Evolutionary conservation across 768 basidiomycete genomes (phyloP).

Genomic region (Agrocybe pediades): DNA sequence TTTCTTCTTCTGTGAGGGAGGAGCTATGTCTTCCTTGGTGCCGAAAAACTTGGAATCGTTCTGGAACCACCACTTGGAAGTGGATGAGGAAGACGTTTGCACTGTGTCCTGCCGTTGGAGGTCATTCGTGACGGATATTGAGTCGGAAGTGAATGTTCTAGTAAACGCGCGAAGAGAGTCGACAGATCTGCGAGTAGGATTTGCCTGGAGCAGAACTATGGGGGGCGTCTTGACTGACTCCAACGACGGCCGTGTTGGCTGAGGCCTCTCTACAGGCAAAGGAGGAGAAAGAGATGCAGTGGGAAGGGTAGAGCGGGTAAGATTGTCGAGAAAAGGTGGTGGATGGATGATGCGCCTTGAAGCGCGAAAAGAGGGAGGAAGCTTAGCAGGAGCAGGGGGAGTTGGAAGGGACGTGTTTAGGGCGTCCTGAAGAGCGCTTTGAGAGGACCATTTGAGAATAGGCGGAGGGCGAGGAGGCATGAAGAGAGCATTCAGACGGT

Average conservation of each 20-base stretch:
- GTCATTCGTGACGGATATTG: constrained; percentile 15
- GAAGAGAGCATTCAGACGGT: constrained; percentile 24
- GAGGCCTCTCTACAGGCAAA: constrained; percentile 16
- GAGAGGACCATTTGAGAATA: constrained; percentile 49
- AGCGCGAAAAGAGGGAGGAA: constrained; percentile 36
- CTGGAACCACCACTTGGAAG: constrained; percentile 55
- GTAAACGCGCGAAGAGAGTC: constrained; percentile 56
- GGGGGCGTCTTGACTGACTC: constrained; percentile 26
- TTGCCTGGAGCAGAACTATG: constrained; percentile 40
- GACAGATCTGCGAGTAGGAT: constrained; percentile 50
- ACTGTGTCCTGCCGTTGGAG: constrained; percentile 8
- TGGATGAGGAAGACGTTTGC: constrained; percentile 14
- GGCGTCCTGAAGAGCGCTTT: constrained; percentile 21
- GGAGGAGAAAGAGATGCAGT: constrained; percentile 58
- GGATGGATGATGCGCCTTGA: constrained; percentile 38
- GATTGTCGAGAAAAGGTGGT: constrained; percentile 53
- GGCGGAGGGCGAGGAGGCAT: constrained; percentile 18
- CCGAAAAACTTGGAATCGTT: constrained; percentile 53
- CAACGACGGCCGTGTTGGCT: constrained; percentile 6
- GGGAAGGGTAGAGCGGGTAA: constrained; percentile 64
- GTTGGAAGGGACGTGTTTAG: constrained; percentile 39
- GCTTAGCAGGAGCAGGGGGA: constrained; percentile 44
- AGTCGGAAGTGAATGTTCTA: constrained; percentile 25
- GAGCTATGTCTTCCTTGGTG: constrained; percentile 53
- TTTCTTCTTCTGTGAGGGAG: constrained; percentile 54